phyloP scores from a whole-genome alignment of 805 yeast species.

The Yamadazyma sp. region DNA sequence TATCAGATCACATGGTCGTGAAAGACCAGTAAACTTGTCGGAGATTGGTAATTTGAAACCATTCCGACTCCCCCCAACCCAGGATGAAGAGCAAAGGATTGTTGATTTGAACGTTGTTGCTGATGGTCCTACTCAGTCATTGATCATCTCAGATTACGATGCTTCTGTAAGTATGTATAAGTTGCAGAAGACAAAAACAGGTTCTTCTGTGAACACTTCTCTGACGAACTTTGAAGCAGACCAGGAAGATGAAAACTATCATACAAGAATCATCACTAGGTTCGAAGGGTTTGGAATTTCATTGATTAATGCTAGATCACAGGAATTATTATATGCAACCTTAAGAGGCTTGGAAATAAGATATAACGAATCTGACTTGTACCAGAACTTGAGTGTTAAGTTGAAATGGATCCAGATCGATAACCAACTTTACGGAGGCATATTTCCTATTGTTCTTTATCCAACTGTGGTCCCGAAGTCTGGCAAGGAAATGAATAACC shows the following conservation, averaged over 20 bases:
- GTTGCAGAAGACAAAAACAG: constrained; percentile 30
- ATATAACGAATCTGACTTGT: constrained; percentile 80
- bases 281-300: constrained; percentile 90
- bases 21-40: constrained; percentile 78
- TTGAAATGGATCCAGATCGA: constrained; percentile 95
- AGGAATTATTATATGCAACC: constrained; percentile 84
- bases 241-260: constrained; percentile 54
- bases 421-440: constrained; percentile 85
- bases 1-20: constrained; percentile 67
- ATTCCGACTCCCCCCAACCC: constrained; percentile 61
- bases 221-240: constrained; percentile 55
- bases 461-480: constrained; percentile 90
- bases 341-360: constrained; percentile 77
- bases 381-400: constrained; percentile 76
- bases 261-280: constrained; percentile 54
- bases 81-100: constrained; percentile 42
- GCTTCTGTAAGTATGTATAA: constrained; percentile 76
- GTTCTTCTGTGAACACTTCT: constrained; percentile 27
- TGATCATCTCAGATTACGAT: constrained; percentile 81
- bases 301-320: constrained; percentile 63
- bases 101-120: constrained; percentile 92
- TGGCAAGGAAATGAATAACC: constrained; percentile 76
- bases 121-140: constrained; percentile 91
- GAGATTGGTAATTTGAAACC: constrained; percentile 93
- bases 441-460: constrained; percentile 82